These are phyloP conservation scores for Blastobotrys mokoenaii DNA, from an alignment of 805 yeast genomes.

Conservation along the genomic window DNA sequence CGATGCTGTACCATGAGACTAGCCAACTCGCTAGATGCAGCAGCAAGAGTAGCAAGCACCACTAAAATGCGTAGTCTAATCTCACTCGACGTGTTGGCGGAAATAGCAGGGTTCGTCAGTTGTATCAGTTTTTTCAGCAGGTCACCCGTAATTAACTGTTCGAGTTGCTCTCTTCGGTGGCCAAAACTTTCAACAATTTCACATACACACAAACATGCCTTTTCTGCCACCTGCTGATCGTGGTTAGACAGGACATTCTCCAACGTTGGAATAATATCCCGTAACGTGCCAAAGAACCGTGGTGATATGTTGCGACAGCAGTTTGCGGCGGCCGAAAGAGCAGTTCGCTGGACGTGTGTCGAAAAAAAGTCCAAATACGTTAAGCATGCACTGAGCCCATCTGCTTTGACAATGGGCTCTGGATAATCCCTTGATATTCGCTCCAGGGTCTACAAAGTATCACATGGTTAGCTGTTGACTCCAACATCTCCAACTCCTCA, in stretches of 20 bases:
- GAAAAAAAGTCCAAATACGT: conserved; percentile 82
- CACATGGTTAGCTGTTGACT: conserved; percentile 43
- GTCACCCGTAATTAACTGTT: conserved; percentile 30
- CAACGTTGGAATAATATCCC: conserved; percentile 51
- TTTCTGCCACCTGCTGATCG: conserved; percentile 55
- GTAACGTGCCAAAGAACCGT: conserved; percentile 29
- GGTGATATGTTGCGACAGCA: conserved; percentile 10
- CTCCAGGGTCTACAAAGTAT: conserved; percentile 35
- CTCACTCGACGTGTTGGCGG: conserved; percentile 6
- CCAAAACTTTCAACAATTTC: conserved; percentile 46
- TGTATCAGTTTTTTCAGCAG: conserved; percentile 14
- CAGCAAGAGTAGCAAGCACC: conserved; percentile 33
- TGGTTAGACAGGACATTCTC: conserved; percentile 42
- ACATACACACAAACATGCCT: conserved; percentile 57
- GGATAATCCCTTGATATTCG: conserved; percentile 29
- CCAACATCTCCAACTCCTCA: neutral
- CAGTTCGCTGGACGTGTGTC: conserved; percentile 78
- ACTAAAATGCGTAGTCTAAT: conserved; percentile 7
- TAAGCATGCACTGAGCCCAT: conserved; percentile 58
- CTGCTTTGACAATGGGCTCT: conserved; percentile 36
- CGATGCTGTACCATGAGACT: conserved; percentile 38
- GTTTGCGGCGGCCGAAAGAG: conserved; percentile 39
- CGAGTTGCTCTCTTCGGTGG: conserved; percentile 36
- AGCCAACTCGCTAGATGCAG: conserved; percentile 37
- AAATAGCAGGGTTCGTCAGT: conserved; percentile 14